These are phyloP conservation scores for Atkinsonella texensis DNA, from an alignment of 2,329 filamentous ascomycete genomes.

Conservation along the genomic window DNA sequence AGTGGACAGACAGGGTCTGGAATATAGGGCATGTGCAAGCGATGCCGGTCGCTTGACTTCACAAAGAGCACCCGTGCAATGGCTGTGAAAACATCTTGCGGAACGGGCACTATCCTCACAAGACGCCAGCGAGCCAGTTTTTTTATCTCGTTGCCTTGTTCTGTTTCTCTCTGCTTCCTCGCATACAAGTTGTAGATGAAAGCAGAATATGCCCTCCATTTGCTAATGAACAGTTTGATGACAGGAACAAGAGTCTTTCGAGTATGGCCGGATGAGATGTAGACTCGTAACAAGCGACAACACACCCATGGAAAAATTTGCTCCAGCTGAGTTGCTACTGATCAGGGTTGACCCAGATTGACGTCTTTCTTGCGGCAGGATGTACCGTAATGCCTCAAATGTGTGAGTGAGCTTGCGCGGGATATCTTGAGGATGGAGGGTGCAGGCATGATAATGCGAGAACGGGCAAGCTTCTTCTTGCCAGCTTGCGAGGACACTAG, in stretches of 20 bases:
- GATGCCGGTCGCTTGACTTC: too few relatives aligned
- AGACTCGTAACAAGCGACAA: conserved; percentile 10
- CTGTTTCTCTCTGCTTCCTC: conserved; percentile 8
- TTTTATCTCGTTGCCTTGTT: conserved; percentile 10
- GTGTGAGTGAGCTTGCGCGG: conserved; percentile 11
- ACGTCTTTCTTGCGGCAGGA: conserved; percentile 4
- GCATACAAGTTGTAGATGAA: conserved; percentile 9
- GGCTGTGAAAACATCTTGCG: not conserved
- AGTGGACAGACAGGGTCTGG: not conserved
- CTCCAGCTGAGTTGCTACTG: conserved; percentile 11
- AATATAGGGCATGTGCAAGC: too few relatives aligned
- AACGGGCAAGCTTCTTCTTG: conserved; percentile 8
- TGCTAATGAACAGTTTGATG: conserved; percentile 8
- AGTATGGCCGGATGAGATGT: conserved; percentile 8
- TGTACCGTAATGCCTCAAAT: conserved; percentile 9
- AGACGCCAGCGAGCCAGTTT: conserved; percentile 8
- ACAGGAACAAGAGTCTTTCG: conserved; percentile 5
- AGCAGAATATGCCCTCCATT: conserved; percentile 9
- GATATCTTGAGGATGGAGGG: conserved; percentile 8
- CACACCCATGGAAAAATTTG: conserved; percentile 9
- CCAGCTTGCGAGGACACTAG: conserved; percentile 5
- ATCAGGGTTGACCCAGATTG: conserved; percentile 5
- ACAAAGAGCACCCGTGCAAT: too few relatives aligned
- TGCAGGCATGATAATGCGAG: conserved; percentile 9
- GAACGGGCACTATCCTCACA: not conserved